Conservation (phyloP, 768 basidiomycete species). For the Cystofilobasidium macerans region DNA sequence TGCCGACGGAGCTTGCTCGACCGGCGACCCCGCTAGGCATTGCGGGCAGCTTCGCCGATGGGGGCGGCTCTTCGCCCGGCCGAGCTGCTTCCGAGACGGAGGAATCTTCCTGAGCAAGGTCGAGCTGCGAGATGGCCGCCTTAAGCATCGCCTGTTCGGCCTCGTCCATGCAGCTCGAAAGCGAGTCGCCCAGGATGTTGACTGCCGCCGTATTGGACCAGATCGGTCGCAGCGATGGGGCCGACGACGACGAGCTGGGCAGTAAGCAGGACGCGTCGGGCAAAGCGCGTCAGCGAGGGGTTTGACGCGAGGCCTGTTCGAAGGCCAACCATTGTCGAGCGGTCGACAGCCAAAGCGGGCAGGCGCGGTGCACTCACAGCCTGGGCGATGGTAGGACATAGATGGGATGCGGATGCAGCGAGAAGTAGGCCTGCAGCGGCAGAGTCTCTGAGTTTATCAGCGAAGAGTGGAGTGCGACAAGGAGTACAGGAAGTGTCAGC, state of each 20-base stretch:
- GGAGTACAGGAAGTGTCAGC: too few species aligned
- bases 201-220: neutral
- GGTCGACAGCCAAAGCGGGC: neutral
- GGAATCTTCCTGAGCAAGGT: neutral
- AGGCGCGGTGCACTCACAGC: neutral
- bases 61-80: too few species aligned
- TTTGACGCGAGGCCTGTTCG: too few species aligned
- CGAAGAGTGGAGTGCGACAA: too few species aligned
- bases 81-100: neutral
- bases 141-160: neutral
- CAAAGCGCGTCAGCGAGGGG: too few species aligned
- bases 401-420: neutral
- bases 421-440: neutral
- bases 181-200: neutral
- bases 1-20: neutral
- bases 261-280: neutral
- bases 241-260: neutral
- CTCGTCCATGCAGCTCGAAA: slow-evolving; percentile 8
- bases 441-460: neutral
- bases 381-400: neutral
- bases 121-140: neutral
- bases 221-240: neutral
- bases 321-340: too few species aligned
- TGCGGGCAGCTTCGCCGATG: too few species aligned
- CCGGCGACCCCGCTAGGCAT: neutral